phyloP scores from a whole-genome alignment of 2,329 filamentous ascomycete species.

The Fonsecaea erecta region DNA sequence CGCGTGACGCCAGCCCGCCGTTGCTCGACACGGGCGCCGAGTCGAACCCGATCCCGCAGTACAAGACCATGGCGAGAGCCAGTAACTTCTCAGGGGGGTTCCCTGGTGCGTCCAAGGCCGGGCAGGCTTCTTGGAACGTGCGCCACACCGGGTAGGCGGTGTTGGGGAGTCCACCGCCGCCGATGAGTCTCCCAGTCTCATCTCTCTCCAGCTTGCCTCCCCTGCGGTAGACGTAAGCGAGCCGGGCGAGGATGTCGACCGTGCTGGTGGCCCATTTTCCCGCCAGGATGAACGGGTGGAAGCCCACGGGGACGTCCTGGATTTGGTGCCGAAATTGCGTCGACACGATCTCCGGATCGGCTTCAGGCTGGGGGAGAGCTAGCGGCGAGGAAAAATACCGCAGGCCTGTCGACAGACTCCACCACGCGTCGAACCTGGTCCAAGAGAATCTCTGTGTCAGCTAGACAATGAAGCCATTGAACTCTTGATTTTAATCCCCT shows the following conservation, averaged over 20 bases:
- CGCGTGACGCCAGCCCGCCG: conserved; percentile 6
- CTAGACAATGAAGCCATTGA: too few species aligned
- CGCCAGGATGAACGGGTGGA: neutral
- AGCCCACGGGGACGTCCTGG: neutral
- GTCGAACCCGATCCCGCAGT: conserved; percentile 17
- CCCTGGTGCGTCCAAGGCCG: conserved; percentile 8
- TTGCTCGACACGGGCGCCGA: conserved; percentile 17
- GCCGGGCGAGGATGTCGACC: conserved; percentile 14
- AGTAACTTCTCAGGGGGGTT: conserved; percentile 8
- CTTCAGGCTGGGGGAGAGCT: conserved; percentile 8
- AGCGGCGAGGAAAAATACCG: conserved; percentile 13
- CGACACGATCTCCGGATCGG: neutral
- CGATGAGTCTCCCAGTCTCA: neutral
- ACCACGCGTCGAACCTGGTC: conserved; percentile 17
- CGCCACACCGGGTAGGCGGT: conserved; percentile 14
- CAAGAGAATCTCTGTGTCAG: neutral
- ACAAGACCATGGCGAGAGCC: conserved; percentile 8
- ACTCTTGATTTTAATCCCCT: too few species aligned
- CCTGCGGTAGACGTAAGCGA: conserved; percentile 11
- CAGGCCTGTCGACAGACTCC: conserved; percentile 14
- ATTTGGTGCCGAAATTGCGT: neutral
- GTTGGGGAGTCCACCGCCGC: conserved; percentile 2
- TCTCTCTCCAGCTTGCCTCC: neutral
- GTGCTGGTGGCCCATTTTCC: conserved; percentile 2
- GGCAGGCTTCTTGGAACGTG: conserved; percentile 18